Conservation (phyloP, 768 basidiomycete species). For the Russula foetens region DNA sequence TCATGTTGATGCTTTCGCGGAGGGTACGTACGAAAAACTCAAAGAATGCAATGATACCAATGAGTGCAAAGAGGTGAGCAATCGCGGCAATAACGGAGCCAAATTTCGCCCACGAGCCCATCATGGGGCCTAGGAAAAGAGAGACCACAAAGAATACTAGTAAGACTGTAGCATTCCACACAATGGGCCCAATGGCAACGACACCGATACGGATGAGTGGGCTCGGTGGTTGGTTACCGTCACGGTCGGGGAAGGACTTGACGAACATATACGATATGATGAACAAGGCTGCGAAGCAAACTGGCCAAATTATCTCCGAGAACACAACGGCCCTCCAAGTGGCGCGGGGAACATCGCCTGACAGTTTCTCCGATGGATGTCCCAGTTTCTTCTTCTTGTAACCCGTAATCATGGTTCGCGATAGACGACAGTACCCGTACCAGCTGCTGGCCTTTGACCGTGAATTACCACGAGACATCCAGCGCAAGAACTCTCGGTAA, state of each 20-base stretch:
- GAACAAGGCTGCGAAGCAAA: slow-evolving; percentile 69
- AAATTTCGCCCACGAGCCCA: slow-evolving; percentile 79
- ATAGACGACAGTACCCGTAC: slow-evolving; percentile 98
- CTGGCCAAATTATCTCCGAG: slow-evolving; percentile 76
- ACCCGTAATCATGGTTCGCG: slow-evolving; percentile 94
- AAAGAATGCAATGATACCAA: slow-evolving; percentile 86
- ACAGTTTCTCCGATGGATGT: slow-evolving; percentile 94
- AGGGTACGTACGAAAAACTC: slow-evolving; percentile 78
- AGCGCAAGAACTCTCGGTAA: slow-evolving; percentile 95
- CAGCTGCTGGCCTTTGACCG: slow-evolving; percentile 94
- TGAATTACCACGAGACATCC: slow-evolving; percentile 99
- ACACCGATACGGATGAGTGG: slow-evolving; percentile 84
- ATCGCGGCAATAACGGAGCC: slow-evolving; percentile 88
- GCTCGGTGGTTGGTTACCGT: slow-evolving; percentile 63
- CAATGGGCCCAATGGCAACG: slow-evolving; percentile 86
- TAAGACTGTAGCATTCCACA: slow-evolving; percentile 89
- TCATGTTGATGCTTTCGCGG: slow-evolving; percentile 23
- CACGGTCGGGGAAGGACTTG: slow-evolving; percentile 72
- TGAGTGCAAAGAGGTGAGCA: slow-evolving; percentile 73
- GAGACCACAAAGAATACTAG: slow-evolving; percentile 83
- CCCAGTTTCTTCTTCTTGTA: slow-evolving; percentile 99
- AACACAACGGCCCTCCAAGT: slow-evolving; percentile 77
- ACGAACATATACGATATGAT: slow-evolving; percentile 86
- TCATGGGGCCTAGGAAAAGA: slow-evolving; percentile 87
- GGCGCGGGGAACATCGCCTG: slow-evolving; percentile 89